Evolutionary conservation across 1,139 yeast genomes (phyloP).

Genomic region (Waltiozyma sp.): DNA sequence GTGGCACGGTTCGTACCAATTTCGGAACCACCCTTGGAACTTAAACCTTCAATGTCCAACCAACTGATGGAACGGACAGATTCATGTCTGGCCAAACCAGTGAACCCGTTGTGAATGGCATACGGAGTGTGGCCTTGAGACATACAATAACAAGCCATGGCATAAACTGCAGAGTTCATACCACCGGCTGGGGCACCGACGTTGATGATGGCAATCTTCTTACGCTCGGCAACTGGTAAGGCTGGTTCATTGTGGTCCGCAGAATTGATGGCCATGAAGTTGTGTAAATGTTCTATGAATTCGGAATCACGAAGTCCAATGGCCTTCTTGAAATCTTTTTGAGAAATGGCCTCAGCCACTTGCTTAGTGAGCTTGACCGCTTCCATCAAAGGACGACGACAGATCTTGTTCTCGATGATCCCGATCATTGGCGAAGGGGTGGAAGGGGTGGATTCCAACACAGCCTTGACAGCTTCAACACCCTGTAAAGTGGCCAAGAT

Average conservation of each 20-base stretch:
- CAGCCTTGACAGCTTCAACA: conserved; percentile 93
- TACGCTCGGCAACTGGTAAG: conserved; percentile 38
- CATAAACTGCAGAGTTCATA: conserved; percentile 84
- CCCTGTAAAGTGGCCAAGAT: conserved; percentile 90
- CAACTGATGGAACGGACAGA: conserved; percentile 64
- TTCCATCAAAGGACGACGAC: conserved; percentile 74
- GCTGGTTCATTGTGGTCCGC: conserved; percentile 52
- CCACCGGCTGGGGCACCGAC: conserved; percentile 98
- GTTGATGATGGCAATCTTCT: conserved; percentile 68
- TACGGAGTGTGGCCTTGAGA: conserved; percentile 82
- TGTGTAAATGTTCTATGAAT: conserved; percentile 67
- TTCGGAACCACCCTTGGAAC: conserved; percentile 86
- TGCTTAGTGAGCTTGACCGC: conserved; percentile 79
- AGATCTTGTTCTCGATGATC: conserved; percentile 74
- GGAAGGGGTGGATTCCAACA: conserved; percentile 75
- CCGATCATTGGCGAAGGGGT: conserved; percentile 96
- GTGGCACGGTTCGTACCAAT: conserved; percentile 87
- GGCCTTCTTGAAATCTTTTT: conserved; percentile 74
- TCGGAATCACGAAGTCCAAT: conserved; percentile 81
- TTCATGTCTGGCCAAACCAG: conserved; percentile 80
- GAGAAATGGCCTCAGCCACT: conserved; percentile 76
- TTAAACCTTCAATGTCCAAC: conserved; percentile 88
- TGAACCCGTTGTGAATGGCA: conserved; percentile 86
- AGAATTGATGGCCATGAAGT: conserved; percentile 58
- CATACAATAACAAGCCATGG: conserved; percentile 84